Evolutionary conservation across 306 rosid genomes (phyloP), one percentile per base, ranked within the genome.

Genomic region (Vigna trinervia): DNA sequence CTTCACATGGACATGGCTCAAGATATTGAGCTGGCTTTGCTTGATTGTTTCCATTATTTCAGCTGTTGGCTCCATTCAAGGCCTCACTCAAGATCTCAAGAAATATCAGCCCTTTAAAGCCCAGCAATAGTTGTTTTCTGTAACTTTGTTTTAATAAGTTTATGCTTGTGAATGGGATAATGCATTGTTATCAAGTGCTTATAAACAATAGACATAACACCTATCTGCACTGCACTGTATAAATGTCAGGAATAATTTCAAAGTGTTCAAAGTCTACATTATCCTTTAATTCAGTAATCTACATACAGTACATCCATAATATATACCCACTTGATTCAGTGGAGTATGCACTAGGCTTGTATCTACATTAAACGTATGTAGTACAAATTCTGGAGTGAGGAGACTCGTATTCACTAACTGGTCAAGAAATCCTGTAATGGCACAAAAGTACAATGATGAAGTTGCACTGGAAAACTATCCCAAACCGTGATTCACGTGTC

Each of bases 41-140:
- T 77, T 96, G 86, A 36, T 89, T 0, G 92, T 96, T 59, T 96
- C 97, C 4, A 78, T 92, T 39, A 78, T 92, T 38, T 87, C 97
- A 19, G 98, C 98, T 54, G 96, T 86, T 64, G 99, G 97, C 8
- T 88, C 99, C 41, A 80, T 96, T 75, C 96, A 92, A 83, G 97
- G 96, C 51, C 88, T 96, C 11, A 80, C 83, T 43, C 88, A 83
- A 51, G 85, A 80, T 79, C 96, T 96, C 79, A 96, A 87, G 90
- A 89, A 80, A 54, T 96, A 85, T 72, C 85, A 82, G 71, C 97
- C 99, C 85, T 93, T 96, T 87, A 75, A 85, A 77, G 32, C 86
- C 38, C 82, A 84, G 82, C 86, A 84, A 84, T 89, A 83, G 77
- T 80, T 53, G 4, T 58, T 71, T 48, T 68, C 73, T 69, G 83